Conservation (phyloP, 805 yeast species). For the Candida stauntonica region DNA sequence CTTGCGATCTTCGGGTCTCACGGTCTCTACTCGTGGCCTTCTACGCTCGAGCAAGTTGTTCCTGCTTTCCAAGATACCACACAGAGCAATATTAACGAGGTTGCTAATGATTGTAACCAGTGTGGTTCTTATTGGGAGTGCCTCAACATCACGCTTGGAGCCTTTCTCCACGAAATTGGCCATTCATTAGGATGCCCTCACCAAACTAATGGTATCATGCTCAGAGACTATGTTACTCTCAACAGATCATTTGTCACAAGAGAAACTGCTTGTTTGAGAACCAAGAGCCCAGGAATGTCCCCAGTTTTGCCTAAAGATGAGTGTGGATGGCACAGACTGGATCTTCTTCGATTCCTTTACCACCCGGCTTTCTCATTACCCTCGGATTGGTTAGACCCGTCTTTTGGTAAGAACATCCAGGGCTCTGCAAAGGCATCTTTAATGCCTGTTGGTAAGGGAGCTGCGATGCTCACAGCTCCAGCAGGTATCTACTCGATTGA, state of each 20-base stretch:
- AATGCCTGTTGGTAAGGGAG: constrained; percentile 42
- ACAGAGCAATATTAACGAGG: constrained; percentile 53
- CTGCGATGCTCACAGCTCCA: constrained; percentile 43
- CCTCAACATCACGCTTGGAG: constrained; percentile 80
- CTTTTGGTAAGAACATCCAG: constrained; percentile 25
- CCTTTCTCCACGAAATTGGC: constrained; percentile 94
- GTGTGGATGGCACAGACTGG: constrained; percentile 86
- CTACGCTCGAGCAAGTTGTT: constrained; percentile 64
- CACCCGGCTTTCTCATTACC: constrained; percentile 81
- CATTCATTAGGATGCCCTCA: constrained; percentile 91
- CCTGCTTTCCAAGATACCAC: constrained; percentile 73
- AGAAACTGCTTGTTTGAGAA: constrained; percentile 55
- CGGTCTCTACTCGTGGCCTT: constrained; percentile 90
- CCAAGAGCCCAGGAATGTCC: constrained; percentile 42
- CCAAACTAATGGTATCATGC: constrained; percentile 85
- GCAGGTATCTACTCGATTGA: constrained; percentile 78
- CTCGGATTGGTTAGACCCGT: constrained; percentile 49
- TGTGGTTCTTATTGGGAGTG: constrained; percentile 92
- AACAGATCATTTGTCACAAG: constrained; percentile 77
- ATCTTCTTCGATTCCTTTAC: constrained; percentile 67
- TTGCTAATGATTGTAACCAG: constrained; percentile 86
- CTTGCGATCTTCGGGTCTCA: constrained; percentile 94
- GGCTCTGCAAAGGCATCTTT: constrained; percentile 41
- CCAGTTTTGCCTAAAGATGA: constrained; percentile 56
- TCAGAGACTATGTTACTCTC: constrained; percentile 76